Conservation (phyloP, 164 flowering plant genomes). For the Piper longum region DNA sequence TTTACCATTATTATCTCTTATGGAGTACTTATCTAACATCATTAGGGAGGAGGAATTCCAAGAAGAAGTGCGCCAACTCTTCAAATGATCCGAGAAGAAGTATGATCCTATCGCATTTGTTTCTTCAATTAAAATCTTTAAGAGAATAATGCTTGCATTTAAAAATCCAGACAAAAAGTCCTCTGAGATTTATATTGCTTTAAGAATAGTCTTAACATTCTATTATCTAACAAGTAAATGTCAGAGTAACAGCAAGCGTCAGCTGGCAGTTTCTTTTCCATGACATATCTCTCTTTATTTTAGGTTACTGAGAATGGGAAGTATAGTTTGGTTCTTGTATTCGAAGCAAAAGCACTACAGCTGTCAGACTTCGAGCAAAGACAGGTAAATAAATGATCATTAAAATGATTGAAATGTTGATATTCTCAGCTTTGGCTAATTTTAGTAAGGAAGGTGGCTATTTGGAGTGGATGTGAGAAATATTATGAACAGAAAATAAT, state of each 20-base stretch:
- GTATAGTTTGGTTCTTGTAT: slow-evolving; percentile 61
- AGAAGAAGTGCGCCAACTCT: slow-evolving; percentile 81
- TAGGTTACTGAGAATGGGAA: slow-evolving; percentile 84
- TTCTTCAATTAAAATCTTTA: too few relatives aligned
- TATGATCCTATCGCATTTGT: slow-evolving; percentile 18
- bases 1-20: too few relatives aligned
- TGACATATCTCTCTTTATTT: not conserved
- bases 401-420: too few relatives aligned
- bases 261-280: not conserved
- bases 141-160: too few relatives aligned
- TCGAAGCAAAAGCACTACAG: slow-evolving; percentile 74
- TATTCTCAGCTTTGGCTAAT: too few relatives aligned
- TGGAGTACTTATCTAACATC: not conserved
- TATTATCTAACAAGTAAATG: too few relatives aligned
- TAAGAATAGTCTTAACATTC: too few relatives aligned
- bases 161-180: too few relatives aligned
- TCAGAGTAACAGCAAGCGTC: not conserved
- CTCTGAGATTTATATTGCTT: too few relatives aligned
- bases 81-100: slow-evolving; percentile 82
- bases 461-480: too few relatives aligned
- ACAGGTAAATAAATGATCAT: slow-evolving; percentile 38
- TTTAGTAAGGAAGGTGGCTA: too few relatives aligned
- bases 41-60: slow-evolving; percentile 88
- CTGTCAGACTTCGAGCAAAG: slow-evolving; percentile 80
- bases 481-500: too few relatives aligned